A percentile compares a stretch with the other conserved stretches of the same genome.
These are phyloP conservation scores for Setomelanomma holmii DNA, from an alignment of 2,329 filamentous ascomycete species.

Conservation along the genomic window DNA sequence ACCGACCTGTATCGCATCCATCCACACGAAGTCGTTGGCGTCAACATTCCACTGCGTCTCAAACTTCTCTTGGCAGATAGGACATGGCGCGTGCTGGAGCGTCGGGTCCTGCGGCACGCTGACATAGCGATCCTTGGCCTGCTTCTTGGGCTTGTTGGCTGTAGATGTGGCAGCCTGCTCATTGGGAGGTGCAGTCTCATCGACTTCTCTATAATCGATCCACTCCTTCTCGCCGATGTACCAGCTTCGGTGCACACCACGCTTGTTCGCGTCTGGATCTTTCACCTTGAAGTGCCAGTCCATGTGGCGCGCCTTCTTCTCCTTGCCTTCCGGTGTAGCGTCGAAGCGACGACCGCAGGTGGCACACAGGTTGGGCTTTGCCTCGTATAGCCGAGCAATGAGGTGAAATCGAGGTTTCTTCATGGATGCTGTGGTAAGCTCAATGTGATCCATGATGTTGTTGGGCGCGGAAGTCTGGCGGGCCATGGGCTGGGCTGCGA, in stretches of 20 bases:
- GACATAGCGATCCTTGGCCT: conserved; percentile 74
- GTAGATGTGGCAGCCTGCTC: conserved; percentile 37
- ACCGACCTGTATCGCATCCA: conserved; percentile 81
- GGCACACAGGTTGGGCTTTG: conserved; percentile 83
- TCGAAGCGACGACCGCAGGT: conserved; percentile 90
- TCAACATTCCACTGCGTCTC: conserved; percentile 91
- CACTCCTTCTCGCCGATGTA: conserved; percentile 95
- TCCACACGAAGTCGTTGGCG: conserved; percentile 96
- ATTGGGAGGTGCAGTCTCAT: conserved; percentile 63
- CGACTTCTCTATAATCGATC: conserved; percentile 82
- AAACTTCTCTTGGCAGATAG: conserved; percentile 95
- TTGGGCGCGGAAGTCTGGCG: conserved; percentile 42
- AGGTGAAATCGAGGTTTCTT: conserved; percentile 80
- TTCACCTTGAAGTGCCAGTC: conserved; percentile 99
- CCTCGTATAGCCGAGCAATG: conserved; percentile 77
- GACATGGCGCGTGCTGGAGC: conserved; percentile 79
- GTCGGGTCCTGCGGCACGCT: conserved; percentile 81
- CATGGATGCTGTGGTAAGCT: conserved; percentile 71
- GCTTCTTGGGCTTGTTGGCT: conserved; percentile 54
- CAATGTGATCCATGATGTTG: conserved; percentile 58
- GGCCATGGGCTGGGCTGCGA: conserved; percentile 32
- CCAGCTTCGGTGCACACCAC: conserved; percentile 91
- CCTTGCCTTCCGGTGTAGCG: conserved; percentile 76
- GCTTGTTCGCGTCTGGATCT: conserved; percentile 83
- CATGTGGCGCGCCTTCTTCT: conserved; percentile 88